Evolutionary conservation across 1,284 basidiomycete species (phyloP).

Genomic region (Malassezia psittaci): DNA sequence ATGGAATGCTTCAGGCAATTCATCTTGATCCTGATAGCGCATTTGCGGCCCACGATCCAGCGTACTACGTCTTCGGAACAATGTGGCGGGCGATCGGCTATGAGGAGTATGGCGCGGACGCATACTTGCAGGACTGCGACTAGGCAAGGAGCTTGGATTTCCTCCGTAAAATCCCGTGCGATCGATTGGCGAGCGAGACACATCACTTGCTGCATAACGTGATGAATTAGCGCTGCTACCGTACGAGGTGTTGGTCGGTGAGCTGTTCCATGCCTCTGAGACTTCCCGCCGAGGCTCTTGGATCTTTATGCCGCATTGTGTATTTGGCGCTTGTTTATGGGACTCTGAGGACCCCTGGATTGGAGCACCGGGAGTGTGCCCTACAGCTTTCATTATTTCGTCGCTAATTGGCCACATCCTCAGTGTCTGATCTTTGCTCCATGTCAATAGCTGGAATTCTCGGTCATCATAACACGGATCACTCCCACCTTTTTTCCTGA

Average conservation of each 20-base stretch:
- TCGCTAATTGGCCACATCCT: conserved; percentile 65
- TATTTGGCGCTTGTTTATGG: neutral
- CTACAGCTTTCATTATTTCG: conserved; percentile 1
- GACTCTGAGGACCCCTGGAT: neutral
- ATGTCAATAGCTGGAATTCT: conserved; percentile 64
- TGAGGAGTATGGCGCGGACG: neutral
- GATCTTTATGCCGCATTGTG: neutral
- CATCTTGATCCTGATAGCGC: conserved; percentile 9
- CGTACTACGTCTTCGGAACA: neutral
- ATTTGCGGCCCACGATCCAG: conserved; percentile 9
- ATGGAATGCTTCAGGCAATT: neutral
- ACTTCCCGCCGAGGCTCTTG: neutral
- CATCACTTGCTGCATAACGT: neutral
- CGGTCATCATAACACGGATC: conserved; percentile 41
- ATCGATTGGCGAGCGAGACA: neutral
- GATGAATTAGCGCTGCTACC: conserved; percentile 50
- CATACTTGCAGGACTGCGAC: neutral
- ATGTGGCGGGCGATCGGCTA: neutral
- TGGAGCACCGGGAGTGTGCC: conserved; percentile 8
- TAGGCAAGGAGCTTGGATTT: neutral
- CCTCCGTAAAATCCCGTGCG: neutral
- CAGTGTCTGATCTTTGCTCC: conserved; percentile 88
- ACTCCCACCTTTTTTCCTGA: conserved; percentile 60
- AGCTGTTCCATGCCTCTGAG: neutral
- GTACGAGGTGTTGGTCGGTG: neutral